Base-by-base conservation (phyloP, 2,329 filamentous ascomycete species). In the Alternaria sp. region DNA sequence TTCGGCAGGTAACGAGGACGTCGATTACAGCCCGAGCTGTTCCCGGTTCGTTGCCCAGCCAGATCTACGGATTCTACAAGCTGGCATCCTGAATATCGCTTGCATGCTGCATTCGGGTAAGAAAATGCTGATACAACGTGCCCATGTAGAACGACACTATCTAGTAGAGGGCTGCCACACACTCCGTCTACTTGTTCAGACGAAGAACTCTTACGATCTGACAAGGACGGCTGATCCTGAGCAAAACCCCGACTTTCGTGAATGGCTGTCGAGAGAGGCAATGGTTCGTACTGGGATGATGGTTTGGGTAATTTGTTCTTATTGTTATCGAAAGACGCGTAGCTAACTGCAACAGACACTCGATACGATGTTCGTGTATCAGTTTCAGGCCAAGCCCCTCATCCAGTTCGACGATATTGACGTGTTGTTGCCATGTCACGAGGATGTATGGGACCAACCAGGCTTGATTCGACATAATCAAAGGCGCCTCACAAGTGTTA, bases 81-180 rank as follows among this genome's bases (percentile, higher is more conserved):
- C 66, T 21, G 62, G 66, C 4, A 61, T 65, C 12, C 45, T 69
- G 6, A 65, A 67, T 13, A 45, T 62, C 25, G 40, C 47, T 54
- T 65, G 54, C 44, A 47, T 69, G 45, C 17, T 65, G 17, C 59
- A 67, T 55, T 62, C 61, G n/a, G 66, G 61, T 2, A 63, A 23
- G 25, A 51, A 65, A 11, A 11, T n/a, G 19, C 36, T 58, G 10
- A 17, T 67, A 6, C 50, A 69, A 12, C 44, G 36, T 19, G 58
- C 58, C 25, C 45, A 56, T 15, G 32, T 54, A 49, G 30, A 49
- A 15, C 58, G 44, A 23, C 51, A 60, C 17, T 40, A 43, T 25
- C 44, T 60, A 28, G 57, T 67, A 9, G 62, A 65, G 36, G 57
- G 44, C 11, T 67, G 59, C 21, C 59, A 59, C 13, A 52, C 54